Evolutionary conservation across 2,329 filamentous ascomycete species (phyloP).

Genomic region (Ilyonectria robusta): DNA sequence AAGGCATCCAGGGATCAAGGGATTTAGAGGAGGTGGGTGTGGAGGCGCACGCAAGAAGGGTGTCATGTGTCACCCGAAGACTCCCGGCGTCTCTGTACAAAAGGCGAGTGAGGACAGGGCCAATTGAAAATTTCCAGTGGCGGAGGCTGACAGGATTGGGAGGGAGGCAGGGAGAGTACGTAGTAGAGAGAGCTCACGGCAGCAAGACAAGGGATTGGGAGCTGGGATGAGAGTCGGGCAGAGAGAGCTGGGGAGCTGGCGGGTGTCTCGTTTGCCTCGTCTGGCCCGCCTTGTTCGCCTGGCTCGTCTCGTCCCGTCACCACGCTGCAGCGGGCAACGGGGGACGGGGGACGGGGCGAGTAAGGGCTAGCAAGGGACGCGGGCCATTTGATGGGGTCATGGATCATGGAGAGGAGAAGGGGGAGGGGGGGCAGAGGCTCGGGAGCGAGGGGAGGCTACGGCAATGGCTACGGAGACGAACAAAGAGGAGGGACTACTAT

Average conservation of each 20-base stretch:
- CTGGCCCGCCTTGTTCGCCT: background rate
- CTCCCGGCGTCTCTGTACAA: conserved; percentile 26
- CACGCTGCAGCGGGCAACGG: conserved; percentile 18
- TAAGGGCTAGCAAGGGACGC: conserved; percentile 11
- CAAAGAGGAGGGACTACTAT: conserved; percentile 4
- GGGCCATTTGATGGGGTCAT: conserved; percentile 10
- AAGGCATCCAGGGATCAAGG: conserved; percentile 32
- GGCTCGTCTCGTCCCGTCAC: conserved; percentile 27
- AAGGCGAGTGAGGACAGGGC: background rate
- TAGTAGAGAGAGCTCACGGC: background rate
- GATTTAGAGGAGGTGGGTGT: conserved; percentile 14
- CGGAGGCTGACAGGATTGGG: conserved; percentile 5
- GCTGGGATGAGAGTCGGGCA: background rate
- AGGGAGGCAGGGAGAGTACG: background rate
- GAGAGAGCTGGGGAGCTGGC: background rate
- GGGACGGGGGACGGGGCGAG: background rate
- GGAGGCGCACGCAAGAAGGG: conserved; percentile 29
- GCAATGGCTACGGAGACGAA: conserved; percentile 17
- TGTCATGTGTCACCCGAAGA: conserved; percentile 39
- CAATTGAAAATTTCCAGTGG: conserved; percentile 6
- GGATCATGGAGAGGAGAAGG: conserved; percentile 33
- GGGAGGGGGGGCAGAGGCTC: conserved; percentile 15
- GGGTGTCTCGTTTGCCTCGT: conserved; percentile 6
- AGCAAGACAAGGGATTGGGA: background rate
- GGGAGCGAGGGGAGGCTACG: conserved; percentile 1